These are phyloP conservation scores for Flaveria brownii DNA, from an alignment of 129 eudicot species.

Conservation along the genomic window DNA sequence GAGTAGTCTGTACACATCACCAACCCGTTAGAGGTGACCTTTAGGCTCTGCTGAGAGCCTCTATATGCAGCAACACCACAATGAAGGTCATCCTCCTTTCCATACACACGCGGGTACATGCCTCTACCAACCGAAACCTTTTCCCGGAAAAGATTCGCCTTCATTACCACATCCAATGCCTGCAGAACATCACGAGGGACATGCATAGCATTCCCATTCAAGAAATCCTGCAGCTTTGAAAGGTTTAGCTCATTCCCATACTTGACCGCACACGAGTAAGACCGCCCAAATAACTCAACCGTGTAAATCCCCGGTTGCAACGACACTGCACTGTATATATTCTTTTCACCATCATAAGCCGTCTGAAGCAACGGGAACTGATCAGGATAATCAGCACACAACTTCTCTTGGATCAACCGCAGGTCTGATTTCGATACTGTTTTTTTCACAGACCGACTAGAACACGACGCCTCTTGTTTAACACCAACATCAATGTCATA, in stretches of 20 bases:
- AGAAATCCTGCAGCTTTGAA: constrained; percentile 57
- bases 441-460: constrained; percentile 32
- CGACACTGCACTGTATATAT: constrained; percentile 46
- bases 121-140: constrained; percentile 52
- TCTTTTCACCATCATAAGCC: constrained; percentile 78
- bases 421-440: constrained; percentile 37
- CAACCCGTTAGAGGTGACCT: constrained; percentile 60
- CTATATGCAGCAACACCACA: constrained; percentile 63
- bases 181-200: constrained; percentile 71
- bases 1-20: constrained; percentile 60
- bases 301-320: constrained; percentile 49
- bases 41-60: constrained; percentile 66
- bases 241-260: constrained; percentile 49
- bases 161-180: constrained; percentile 63
- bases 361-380: constrained; percentile 44
- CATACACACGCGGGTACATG: constrained; percentile 40
- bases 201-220: constrained; percentile 36
- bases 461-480: constrained; percentile 33
- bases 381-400: constrained; percentile 36
- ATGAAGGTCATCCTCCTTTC: constrained; percentile 42
- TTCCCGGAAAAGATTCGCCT: constrained; percentile 53
- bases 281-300: constrained; percentile 39
- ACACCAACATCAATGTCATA: constrained; percentile 44
- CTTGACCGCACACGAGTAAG: constrained; percentile 46
- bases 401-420: constrained; percentile 39